Conservation (phyloP, 2,329 filamentous ascomycete species). For the Curvularia verruculosa region DNA sequence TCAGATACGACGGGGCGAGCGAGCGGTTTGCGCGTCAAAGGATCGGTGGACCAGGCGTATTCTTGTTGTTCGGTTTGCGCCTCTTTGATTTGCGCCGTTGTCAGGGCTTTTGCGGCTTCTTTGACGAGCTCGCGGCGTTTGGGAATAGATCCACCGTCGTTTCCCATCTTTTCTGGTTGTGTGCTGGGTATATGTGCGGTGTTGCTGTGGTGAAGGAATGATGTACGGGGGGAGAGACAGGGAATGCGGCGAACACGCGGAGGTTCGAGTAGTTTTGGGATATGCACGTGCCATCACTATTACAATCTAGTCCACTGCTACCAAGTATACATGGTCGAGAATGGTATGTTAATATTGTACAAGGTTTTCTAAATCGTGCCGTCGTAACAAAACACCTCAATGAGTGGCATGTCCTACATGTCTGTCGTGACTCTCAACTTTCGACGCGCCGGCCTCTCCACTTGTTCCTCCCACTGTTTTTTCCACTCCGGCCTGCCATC, state of each 20-base stretch:
- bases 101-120: slow-evolving; percentile 82
- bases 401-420: slow-evolving; percentile 4
- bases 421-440: slow-evolving; percentile 3
- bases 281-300: slow-evolving; percentile 15
- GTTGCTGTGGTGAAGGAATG: neutral
- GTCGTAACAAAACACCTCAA: neutral
- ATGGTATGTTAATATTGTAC: slow-evolving; percentile 13
- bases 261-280: slow-evolving; percentile 26
- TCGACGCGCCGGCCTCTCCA: slow-evolving; percentile 13
- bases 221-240: neutral
- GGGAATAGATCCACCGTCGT: slow-evolving; percentile 95
- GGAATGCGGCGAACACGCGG: slow-evolving; percentile 30
- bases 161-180: slow-evolving; percentile 71
- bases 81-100: slow-evolving; percentile 85
- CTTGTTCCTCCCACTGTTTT: slow-evolving; percentile 21
- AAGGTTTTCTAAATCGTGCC: neutral
- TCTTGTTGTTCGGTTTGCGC: slow-evolving; percentile 81
- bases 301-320: neutral
- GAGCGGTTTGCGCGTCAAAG: slow-evolving; percentile 79
- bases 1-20: slow-evolving; percentile 82
- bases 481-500: slow-evolving; percentile 19
- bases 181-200: slow-evolving; percentile 4
- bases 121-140: slow-evolving; percentile 96
- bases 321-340: neutral
- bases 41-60: slow-evolving; percentile 86